A percentile compares a stretch with the other conserved stretches of the same genome.
These are phyloP conservation scores for Aspergillus arachidicola DNA, from an alignment of 2,329 filamentous ascomycete species.

Conservation along the genomic window DNA sequence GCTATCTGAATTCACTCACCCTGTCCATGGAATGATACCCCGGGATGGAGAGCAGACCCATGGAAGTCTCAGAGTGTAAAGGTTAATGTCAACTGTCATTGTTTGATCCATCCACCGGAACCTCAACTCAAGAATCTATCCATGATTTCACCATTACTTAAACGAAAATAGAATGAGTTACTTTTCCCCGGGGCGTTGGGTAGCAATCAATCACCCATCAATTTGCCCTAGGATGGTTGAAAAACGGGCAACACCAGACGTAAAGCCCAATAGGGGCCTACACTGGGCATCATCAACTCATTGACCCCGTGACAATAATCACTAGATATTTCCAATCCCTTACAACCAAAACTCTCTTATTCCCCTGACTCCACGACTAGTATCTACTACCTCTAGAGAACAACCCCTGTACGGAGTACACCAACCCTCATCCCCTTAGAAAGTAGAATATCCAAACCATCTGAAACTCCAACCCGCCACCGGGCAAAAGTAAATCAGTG, in stretches of 20 bases:
- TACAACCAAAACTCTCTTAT: not conserved
- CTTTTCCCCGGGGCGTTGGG: not conserved
- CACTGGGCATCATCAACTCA: not conserved
- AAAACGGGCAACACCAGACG: not conserved
- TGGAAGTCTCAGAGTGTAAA: not conserved
- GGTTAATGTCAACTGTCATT: not conserved
- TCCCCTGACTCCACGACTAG: not conserved
- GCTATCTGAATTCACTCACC: not conserved
- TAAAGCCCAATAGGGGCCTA: not conserved
- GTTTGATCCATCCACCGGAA: not conserved
- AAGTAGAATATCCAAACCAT: not conserved
- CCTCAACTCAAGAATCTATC: not conserved
- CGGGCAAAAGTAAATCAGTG: constrained; percentile 3
- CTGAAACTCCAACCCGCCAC: constrained; percentile 1
- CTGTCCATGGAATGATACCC: not conserved
- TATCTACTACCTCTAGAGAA: not conserved
- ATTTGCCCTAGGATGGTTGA: not conserved
- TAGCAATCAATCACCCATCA: not conserved
- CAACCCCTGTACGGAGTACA: not conserved
- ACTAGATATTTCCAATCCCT: not conserved
- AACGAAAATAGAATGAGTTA: not conserved
- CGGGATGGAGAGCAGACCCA: not conserved
- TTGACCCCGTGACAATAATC: not conserved
- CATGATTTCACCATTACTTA: constrained; percentile 5
- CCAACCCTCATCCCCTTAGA: not conserved